Percentiles rank a stretch among this genome's conserved stretches.
These are phyloP conservation scores for Eimeria praecox DNA, from an alignment of 169 alveolate species.

Conservation along the genomic window DNA sequence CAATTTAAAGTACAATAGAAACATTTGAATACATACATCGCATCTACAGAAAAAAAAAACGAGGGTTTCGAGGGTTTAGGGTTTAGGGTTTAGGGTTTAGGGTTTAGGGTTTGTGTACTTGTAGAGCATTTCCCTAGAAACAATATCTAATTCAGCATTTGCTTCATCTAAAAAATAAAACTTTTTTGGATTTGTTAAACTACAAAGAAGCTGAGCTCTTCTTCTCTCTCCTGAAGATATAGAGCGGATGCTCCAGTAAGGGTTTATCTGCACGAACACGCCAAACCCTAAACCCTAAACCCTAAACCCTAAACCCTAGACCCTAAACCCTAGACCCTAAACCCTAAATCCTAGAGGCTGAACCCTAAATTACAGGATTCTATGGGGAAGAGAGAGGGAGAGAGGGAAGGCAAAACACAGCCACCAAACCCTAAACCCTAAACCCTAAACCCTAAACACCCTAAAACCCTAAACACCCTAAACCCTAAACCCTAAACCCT, in stretches of 20 bases:
- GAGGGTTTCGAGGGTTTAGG: no score
- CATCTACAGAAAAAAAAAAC: background rate
- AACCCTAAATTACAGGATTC: no score
- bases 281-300: background rate
- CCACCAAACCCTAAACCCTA: background rate
- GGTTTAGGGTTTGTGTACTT: conserved; percentile 18
- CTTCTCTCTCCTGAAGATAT: conserved; percentile 78
- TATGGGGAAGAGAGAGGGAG: background rate
- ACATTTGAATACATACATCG: background rate
- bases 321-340: background rate
- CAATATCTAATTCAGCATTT: conserved; percentile 75
- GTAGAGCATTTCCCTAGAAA: conserved; percentile 60
- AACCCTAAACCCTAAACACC: background rate
- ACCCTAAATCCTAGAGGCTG: background rate
- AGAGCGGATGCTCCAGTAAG: background rate
- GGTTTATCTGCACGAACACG: conserved; percentile 50
- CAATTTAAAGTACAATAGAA: background rate
- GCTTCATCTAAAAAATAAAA: conserved; percentile 76
- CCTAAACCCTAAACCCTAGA: background rate
- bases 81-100: background rate
- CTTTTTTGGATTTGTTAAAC: conserved; percentile 12
- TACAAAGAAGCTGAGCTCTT: conserved; percentile 58
- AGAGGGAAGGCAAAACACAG: background rate
- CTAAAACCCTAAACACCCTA: background rate
- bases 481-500: background rate